Evolutionary conservation across 2,329 filamentous ascomycete species (phyloP), one percentile per base, ranked within the genome.

Genomic region (Colletotrichum musae): DNA sequence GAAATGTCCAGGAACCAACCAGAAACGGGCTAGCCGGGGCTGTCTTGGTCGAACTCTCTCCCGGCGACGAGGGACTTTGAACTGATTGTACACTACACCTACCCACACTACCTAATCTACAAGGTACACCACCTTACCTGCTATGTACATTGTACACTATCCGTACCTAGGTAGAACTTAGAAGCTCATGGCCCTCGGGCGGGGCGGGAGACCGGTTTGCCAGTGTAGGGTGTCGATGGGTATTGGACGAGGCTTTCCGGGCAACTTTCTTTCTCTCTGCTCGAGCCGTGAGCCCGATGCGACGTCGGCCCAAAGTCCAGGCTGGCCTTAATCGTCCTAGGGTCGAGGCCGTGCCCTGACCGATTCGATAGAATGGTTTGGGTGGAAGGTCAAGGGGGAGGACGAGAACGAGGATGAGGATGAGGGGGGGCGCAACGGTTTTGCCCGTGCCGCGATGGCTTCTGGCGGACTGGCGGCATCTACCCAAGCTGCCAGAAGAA

Each of bases 401-500:
- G 39, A 36, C 28, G 59, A 50, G n/a, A n/a, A n/a, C 18, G 45
- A 50, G 9, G 21, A 24, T 24, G 16, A 36, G 32, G 39, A 36
- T 21, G 59, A 50, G n/a, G 45, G 24, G 9, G 21, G 47, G 47
- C 9, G 18, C 26, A 60, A 69, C 54, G 66, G 66, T 60, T 69
- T 65, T 51, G 61, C 41, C 54, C 61, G 28, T 65, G 66, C 66
- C 66, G 53, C 56, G 45, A 65, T 68, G 61, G 66, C 66, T 66
- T 66, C 41, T 41, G 66, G 50, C 61, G 66, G 66, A 66, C 66
- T 32, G 36, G 61, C 56, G 66, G 66, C 66, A 69, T 59, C 66
- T 69, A 45, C 41, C 18, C 54, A 56, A 43, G 24, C 56, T 66
- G 62, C 56, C 61, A 68, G 26, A 47, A 21, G 18, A 39, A 39